A percentile compares a stretch with the other conserved stretches of the same genome.
These are phyloP conservation scores for Psidium friedrichsthalianum DNA, from an alignment of 345 rosid species.

Conservation along the genomic window DNA sequence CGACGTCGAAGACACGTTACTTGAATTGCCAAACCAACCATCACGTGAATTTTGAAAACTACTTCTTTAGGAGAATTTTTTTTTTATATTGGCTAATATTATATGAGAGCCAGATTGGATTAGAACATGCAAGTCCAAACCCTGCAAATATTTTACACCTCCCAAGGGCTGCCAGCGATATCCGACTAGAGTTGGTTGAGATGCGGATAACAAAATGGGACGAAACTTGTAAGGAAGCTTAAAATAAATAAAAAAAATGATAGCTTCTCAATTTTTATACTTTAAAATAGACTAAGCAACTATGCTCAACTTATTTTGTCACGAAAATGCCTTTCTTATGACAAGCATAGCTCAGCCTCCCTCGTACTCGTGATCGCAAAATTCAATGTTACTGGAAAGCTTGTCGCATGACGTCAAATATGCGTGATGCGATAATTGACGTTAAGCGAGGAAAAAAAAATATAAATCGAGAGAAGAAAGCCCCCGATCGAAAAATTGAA, in stretches of 20 bases:
- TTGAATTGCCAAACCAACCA: background rate
- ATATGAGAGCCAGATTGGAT: background rate
- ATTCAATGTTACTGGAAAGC: rapidly evolving
- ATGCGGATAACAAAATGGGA: background rate
- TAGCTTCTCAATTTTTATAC: background rate
- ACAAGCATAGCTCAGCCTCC: background rate
- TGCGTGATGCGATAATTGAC: rapidly evolving
- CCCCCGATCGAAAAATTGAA: too few relatives aligned
- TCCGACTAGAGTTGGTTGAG: background rate
- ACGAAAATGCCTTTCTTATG: background rate
- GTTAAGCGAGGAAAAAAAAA: background rate
- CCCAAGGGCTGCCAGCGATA: background rate
- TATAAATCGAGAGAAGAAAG: background rate
- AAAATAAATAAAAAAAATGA: background rate
- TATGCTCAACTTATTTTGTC: background rate
- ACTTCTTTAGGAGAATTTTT: background rate
- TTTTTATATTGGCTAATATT: background rate
- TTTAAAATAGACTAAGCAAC: background rate
- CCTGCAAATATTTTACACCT: background rate
- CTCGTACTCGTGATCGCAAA: background rate
- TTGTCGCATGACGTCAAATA: rapidly evolving
- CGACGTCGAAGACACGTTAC: background rate
- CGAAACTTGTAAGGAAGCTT: background rate
- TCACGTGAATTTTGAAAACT: background rate
- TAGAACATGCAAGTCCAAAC: background rate